These are phyloP conservation scores for Fusarium incarnatum DNA, from an alignment of 2,329 filamentous ascomycete species.

Conservation along the genomic window DNA sequence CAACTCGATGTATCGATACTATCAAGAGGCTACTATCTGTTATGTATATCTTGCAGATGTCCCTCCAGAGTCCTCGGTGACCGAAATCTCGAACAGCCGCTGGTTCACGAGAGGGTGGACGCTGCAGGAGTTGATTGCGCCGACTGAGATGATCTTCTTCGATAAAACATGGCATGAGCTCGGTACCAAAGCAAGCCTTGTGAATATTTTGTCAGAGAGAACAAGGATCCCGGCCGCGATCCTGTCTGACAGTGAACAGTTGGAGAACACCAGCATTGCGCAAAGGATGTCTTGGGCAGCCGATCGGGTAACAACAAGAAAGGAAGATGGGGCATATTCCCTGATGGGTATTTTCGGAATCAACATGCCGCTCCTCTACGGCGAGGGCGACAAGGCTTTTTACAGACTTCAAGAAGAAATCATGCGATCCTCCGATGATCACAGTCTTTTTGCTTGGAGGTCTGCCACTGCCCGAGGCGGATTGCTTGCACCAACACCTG, in stretches of 20 bases:
- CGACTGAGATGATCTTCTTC: background rate
- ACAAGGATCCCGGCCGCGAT: background rate
- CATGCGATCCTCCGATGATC: slow-evolving; percentile 1
- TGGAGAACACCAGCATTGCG: background rate
- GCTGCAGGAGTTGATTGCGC: slow-evolving; percentile 10
- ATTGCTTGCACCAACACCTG: background rate
- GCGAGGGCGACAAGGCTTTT: slow-evolving; percentile 10
- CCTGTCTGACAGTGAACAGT: background rate
- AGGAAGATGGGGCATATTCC: slow-evolving; percentile 10
- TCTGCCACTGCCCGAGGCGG: background rate
- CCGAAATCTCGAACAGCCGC: background rate
- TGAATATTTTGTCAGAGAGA: accelerated
- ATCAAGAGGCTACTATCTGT: slow-evolving; percentile 14
- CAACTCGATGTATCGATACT: slow-evolving; percentile 41
- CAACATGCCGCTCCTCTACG: slow-evolving; percentile 6
- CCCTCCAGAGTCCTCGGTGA: accelerated
- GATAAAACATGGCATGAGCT: background rate
- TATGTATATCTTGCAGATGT: slow-evolving; percentile 32
- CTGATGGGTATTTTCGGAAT: slow-evolving; percentile 11
- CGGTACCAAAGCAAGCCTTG: background rate
- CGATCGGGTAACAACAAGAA: background rate
- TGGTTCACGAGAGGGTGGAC: slow-evolving; percentile 34
- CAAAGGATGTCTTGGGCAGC: slow-evolving; percentile 27
- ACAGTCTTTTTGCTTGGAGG: slow-evolving; percentile 13
- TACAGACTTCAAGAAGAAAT: slow-evolving; percentile 19